Conservation (phyloP, 192 early-diverging fungal species). For the Umbelopsis vinacea region DNA sequence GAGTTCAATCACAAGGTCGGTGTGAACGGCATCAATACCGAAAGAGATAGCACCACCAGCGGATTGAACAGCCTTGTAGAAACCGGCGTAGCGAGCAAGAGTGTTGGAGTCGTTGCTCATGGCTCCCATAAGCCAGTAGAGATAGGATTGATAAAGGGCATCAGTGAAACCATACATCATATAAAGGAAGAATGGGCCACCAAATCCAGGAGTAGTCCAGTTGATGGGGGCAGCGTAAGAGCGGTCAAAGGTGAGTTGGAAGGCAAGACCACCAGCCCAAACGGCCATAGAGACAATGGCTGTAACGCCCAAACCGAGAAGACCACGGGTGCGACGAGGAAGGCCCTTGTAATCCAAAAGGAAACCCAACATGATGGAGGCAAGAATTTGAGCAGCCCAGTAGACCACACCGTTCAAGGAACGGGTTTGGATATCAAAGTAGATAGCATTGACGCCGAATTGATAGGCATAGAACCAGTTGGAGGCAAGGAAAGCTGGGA, state of each 20-base stretch:
- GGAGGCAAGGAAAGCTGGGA: slow-evolving; percentile 72
- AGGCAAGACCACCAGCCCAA: slow-evolving; percentile 65
- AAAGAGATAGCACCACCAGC: slow-evolving; percentile 77
- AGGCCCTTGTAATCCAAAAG: slow-evolving; percentile 65
- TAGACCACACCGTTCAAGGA: slow-evolving; percentile 73
- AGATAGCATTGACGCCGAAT: slow-evolving; percentile 64
- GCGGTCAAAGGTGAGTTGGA: slow-evolving; percentile 56
- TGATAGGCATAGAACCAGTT: slow-evolving; percentile 84
- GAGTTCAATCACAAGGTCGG: slow-evolving; percentile 25
- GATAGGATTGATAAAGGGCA: slow-evolving; percentile 75
- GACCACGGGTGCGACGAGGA: slow-evolving; percentile 63
- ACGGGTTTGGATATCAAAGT: slow-evolving; percentile 71
- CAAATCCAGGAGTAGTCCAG: slow-evolving; percentile 47
- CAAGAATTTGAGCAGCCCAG: slow-evolving; percentile 74
- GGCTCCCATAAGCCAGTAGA: slow-evolving; percentile 86
- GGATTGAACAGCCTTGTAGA: slow-evolving; percentile 88
- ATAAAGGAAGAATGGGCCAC: slow-evolving; percentile 72
- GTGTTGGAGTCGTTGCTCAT: slow-evolving; percentile 76
- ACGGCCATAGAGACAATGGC: slow-evolving; percentile 55
- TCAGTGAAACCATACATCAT: slow-evolving; percentile 79
- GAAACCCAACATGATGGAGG: slow-evolving; percentile 58
- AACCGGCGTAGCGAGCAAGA: slow-evolving; percentile 74
- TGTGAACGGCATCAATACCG: slow-evolving; percentile 62
- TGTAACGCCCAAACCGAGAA: slow-evolving; percentile 57
- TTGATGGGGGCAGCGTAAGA: slow-evolving; percentile 50